Base-by-base conservation (phyloP, 1,284 basidiomycete genomes). In the Apiotrichum brassicae region DNA sequence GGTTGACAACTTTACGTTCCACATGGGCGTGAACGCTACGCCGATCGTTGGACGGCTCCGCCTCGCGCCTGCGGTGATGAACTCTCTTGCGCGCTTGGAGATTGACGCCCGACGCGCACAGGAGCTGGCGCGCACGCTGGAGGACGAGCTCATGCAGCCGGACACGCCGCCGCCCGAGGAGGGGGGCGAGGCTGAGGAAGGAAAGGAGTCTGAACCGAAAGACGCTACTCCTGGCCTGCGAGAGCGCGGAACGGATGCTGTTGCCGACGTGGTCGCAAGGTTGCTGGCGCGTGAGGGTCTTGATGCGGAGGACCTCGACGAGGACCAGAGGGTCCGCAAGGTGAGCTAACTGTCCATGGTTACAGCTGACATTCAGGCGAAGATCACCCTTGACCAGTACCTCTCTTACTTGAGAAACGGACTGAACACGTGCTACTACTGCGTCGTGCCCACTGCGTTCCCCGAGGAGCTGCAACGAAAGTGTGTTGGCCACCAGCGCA, bases 1-100 rank as follows among this genome's bases (percentile, higher is more conserved):
- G 91, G 87, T 95, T 64, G 89, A 92, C 70, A 86, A 85, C 47
- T 93, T 94, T 76, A 92, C 89, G 60, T 76, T 94, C 46, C 89
- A 94, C 70, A 85, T 94, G 62, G 83, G 82, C 19, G 84, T 89
- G 68, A 89, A 85, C 63, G 79, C 80, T 26, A 83, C 83, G 48
- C 83, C 89, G 14, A 86, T 89, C 69, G 79, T 82, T 46, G 85
- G 84, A 57, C 80, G 84, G 54, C 76, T 87, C 51, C 83, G 88
- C 36, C 82, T 82, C 57, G 81, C 90, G 3, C 89, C 91, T 18
- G 83, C 89, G 59, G 79, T 86, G 22, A 83, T 87, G 16, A 87
- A 83, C 66, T 80, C 79, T 46, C 83, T 87, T 11, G 83, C 86
- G 24, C 79, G 91, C 38, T 76, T 95, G 58, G 78, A 78, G 51